These are phyloP conservation scores for Leccinum uliginosum DNA, from an alignment of 768 basidiomycete genomes.

Conservation along the genomic window DNA sequence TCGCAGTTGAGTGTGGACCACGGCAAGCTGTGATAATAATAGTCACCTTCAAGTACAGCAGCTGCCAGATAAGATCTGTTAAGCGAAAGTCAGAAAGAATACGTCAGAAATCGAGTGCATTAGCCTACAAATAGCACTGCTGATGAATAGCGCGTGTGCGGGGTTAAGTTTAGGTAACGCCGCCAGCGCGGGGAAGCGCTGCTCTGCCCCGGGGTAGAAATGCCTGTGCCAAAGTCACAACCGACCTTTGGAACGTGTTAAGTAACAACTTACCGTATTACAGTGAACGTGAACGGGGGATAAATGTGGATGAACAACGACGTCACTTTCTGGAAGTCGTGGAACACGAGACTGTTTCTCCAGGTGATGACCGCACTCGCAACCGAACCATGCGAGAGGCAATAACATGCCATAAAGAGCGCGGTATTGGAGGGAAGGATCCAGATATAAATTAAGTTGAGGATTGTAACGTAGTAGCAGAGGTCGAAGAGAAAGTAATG, in stretches of 20 bases:
- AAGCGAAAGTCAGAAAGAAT: constrained; percentile 4
- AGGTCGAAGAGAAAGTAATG: constrained; percentile 93
- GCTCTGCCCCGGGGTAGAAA: constrained; percentile 75
- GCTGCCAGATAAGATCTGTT: constrained; percentile 90
- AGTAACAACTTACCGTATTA: constrained; percentile 63
- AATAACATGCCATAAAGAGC: constrained; percentile 90
- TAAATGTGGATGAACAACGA: constrained; percentile 95
- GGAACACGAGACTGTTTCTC: constrained; percentile 98
- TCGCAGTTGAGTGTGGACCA: background rate
- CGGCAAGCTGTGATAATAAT: background rate
- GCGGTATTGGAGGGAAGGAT: constrained; percentile 69
- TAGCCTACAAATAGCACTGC: constrained; percentile 74
- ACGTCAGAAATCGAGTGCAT: constrained; percentile 6
- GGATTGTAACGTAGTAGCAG: constrained; percentile 90
- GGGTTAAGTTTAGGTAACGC: constrained; percentile 71
- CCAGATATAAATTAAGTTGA: constrained; percentile 93
- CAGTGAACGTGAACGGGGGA: constrained; percentile 84
- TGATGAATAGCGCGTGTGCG: constrained; percentile 67
- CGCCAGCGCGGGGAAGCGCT: constrained; percentile 80
- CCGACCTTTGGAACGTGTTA: background rate
- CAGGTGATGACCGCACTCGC: constrained; percentile 96
- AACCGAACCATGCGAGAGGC: constrained; percentile 84
- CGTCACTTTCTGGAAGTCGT: constrained; percentile 94
- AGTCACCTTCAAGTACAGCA: constrained; percentile 84
- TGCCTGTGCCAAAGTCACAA: constrained; percentile 49